Base-by-base conservation (phyloP, 306 rosid species). In the Vigna mungo region DNA sequence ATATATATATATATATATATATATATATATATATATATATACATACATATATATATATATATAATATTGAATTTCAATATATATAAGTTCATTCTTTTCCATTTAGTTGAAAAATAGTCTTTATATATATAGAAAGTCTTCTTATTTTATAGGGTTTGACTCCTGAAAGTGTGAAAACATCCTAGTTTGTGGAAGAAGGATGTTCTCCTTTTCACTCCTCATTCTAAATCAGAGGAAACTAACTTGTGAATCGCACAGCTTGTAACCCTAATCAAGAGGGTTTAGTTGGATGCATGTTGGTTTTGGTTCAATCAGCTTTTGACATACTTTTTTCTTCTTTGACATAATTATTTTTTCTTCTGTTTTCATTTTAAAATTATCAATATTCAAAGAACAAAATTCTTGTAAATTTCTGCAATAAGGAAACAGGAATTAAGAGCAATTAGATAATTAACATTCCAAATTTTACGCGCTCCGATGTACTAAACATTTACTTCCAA, bases 91-190 rank as follows among this genome's bases (percentile, higher is more conserved):
- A 44, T 44, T 44, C 15, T 44, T 12, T 3, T 3, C 5, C 1
- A 12, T 44, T 44, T 44, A 12, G 49, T 44, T 11, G 49, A 12
- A 44, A 44, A 44, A 44, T 43, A 44, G 49, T 44, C 49, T 12
- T 34, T 44, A 2, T 44, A 44, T 44, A 44, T 3, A 11, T 25
- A 10, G 4, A 16, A 4, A 69, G 54, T 49, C 74, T n/a, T 4
- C 7, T 37, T 48, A 48, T 51, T 48, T 69, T 27, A 69, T 30
- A 48, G 49, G 27, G n/a, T 68, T 15, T 69, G 60, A 48, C 44
- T 18, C 16, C 44, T 9, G 12, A 41, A 39, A 41, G 34, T 41
- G 71, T 41, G 71, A 41, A 41, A 65, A 18, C 70, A 37, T 9
- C 1, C 39, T 67, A 25, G 20, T 15, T 15, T 27, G 12, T 7